Conservation (phyloP, 225 moss, liverwort and hornwort species). For the Ulota crispa region DNA sequence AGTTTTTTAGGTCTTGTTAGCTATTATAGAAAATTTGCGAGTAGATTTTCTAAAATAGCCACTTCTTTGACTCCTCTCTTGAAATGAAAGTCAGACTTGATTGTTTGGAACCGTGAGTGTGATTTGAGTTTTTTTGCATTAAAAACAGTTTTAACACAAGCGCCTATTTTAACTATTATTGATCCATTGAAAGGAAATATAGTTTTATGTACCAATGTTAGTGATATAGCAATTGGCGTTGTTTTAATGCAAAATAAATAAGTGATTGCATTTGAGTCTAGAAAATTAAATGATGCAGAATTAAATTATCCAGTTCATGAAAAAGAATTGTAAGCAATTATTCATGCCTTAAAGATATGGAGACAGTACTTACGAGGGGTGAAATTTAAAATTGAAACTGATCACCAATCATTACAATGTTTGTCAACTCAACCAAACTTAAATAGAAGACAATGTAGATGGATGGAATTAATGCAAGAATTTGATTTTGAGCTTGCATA, state of each 20-base stretch:
- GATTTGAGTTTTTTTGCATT: too few relatives aligned
- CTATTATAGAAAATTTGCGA: background rate
- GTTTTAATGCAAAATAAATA: background rate
- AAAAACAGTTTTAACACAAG: too few relatives aligned
- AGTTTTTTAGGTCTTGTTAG: background rate
- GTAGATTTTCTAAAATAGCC: background rate
- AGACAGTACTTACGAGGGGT: background rate
- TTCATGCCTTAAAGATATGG: background rate
- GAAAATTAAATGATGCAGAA: background rate
- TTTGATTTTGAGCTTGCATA: too few relatives aligned
- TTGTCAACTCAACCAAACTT: background rate
- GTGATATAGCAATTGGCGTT: background rate
- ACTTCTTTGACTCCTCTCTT: background rate
- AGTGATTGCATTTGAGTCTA: background rate
- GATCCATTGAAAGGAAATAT: background rate
- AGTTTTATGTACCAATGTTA: background rate
- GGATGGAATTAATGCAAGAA: background rate
- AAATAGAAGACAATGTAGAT: background rate
- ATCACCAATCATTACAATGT: background rate
- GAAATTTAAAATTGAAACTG: background rate
- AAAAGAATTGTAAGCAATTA: background rate
- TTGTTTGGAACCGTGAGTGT: background rate
- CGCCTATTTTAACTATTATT: too few relatives aligned
- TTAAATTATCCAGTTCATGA: background rate
- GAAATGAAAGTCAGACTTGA: background rate